Base-by-base conservation (phyloP, 2,329 filamentous ascomycete genomes). In the Trichoderma asperellum region DNA sequence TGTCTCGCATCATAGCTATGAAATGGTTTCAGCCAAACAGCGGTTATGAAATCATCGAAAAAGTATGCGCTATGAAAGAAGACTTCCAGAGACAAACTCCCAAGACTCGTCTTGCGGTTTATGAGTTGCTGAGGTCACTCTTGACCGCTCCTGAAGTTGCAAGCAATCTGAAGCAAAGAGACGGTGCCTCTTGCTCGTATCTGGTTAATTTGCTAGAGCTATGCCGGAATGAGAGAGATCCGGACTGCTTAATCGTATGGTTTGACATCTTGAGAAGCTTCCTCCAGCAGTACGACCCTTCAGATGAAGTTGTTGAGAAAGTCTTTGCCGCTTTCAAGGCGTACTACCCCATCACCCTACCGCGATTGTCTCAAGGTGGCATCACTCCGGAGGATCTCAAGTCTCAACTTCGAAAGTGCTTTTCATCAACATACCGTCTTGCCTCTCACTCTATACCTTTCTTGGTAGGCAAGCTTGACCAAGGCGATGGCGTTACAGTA, bases 271-370 rank as follows among this genome's bases (percentile, higher is more conserved):
- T 88, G 27, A 77, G 77, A 63, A 74, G 75, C 2, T 82, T 88
- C 35, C 75, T 87, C 10, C 75, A 79, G 2, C 87, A 84, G 63
- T 78, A 79, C 0, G 43, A 55, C 12, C 79, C 83, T 0, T 82
- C 85, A 0, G 71, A 81, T 5, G 83, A 85, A 10, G 78, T 86
- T 2, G 78, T 83, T 10, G 82, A 83, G 37, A 82, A 85, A 68
- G 80, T 86, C 2, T 89, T 88, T 75, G 83, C 83, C 67, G 78
- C 83, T 0, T 88, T 87, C 76, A 88, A 87, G 16, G 84, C 84
- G 35, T 89, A 89, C 75, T 89, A 88, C 71, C 87, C 87, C 18
- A 89, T 89, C 68, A 87, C 86, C 0, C 77, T 89, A 55, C 80
- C 80, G 16, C 81, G 86, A 34, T 82, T 82, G 67, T 83, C 86